Percentiles rank a stretch among this genome's conserved stretches.
Evolutionary conservation across 176 grass and related monocot genomes (phyloP).

Genomic region (Aegilops tauschii): DNA sequence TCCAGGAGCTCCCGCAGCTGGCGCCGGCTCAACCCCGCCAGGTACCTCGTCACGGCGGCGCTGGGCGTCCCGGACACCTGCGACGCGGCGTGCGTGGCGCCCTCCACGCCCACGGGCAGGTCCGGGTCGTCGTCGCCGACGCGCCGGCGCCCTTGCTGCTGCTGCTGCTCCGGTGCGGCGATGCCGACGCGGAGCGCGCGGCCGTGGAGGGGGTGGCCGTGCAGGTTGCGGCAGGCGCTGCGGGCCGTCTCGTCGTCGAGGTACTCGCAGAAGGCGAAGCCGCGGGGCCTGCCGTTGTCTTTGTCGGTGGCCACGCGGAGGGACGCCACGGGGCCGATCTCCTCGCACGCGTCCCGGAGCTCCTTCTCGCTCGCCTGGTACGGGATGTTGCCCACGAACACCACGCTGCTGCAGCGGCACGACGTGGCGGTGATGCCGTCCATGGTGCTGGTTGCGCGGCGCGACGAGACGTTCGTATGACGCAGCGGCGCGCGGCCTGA

Average conservation of each 20-base stretch:
- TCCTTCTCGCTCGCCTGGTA: conserved; percentile 27
- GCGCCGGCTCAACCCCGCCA: background rate
- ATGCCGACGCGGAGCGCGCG: conserved; percentile 26
- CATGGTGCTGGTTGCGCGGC: background rate
- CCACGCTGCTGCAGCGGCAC: conserved; percentile 39
- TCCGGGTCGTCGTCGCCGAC: background rate
- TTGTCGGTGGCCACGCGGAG: conserved; percentile 1
- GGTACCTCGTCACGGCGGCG: background rate
- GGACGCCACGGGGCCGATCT: conserved; percentile 31
- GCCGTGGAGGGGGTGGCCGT: background rate
- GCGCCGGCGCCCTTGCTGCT: background rate
- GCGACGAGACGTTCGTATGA: background rate
- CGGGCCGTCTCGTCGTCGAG: conserved; percentile 35
- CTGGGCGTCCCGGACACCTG: background rate
- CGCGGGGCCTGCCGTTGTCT: background rate
- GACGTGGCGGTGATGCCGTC: background rate
- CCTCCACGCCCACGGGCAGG: background rate
- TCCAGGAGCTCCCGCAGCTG: background rate
- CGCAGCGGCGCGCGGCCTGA: background rate
- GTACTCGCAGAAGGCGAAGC: conserved; percentile 37
- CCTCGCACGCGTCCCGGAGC: conserved; percentile 32
- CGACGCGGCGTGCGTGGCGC: conserved; percentile 13
- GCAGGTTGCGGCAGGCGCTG: conserved; percentile 30
- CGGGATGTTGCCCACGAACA: conserved; percentile 38
- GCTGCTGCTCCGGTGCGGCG: background rate